These are phyloP conservation scores for Clitoria ternatea DNA, from an alignment of 306 rosid genomes.

Conservation along the genomic window DNA sequence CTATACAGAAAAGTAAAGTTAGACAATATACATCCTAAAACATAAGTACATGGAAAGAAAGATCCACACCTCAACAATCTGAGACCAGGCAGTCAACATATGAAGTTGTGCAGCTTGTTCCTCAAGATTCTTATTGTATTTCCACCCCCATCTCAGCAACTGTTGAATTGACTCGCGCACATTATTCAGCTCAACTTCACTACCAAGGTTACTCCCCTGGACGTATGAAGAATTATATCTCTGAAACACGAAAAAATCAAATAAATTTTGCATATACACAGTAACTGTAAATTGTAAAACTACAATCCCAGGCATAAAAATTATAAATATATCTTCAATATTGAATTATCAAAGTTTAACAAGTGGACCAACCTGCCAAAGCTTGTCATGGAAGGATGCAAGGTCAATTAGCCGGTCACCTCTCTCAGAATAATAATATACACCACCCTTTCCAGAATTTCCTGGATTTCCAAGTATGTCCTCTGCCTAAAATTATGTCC, in stretches of 20 bases:
- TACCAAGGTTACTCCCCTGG: constrained; percentile 58
- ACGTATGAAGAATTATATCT: constrained; percentile 64
- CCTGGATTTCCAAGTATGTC: constrained; percentile 72
- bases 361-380: constrained; percentile 79
- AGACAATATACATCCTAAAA: constrained; percentile 15
- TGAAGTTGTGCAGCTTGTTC: constrained; percentile 99
- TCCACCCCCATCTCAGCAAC: constrained; percentile 98
- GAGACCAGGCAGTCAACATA: constrained; percentile 96
- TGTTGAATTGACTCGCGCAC: constrained; percentile 77
- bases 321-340: not conserved
- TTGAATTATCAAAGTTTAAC: constrained; percentile 5
- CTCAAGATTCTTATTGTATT: constrained; percentile 92
- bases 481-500: constrained; percentile 51
- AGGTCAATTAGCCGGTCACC: constrained; percentile 92
- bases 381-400: constrained; percentile 73
- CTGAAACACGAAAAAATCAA: constrained; percentile 39
- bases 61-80: constrained; percentile 77
- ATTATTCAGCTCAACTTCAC: constrained; percentile 70
- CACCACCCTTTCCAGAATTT: constrained; percentile 78
- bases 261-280: constrained; percentile 17
- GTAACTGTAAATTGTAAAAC: not conserved
- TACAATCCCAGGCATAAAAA: not conserved
- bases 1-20: constrained; percentile 34
- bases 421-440: constrained; percentile 91
- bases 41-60: constrained; percentile 7